phyloP scores from a whole-genome alignment of 176 grass and related monocot genomes.

The Aechmea fasciata region DNA sequence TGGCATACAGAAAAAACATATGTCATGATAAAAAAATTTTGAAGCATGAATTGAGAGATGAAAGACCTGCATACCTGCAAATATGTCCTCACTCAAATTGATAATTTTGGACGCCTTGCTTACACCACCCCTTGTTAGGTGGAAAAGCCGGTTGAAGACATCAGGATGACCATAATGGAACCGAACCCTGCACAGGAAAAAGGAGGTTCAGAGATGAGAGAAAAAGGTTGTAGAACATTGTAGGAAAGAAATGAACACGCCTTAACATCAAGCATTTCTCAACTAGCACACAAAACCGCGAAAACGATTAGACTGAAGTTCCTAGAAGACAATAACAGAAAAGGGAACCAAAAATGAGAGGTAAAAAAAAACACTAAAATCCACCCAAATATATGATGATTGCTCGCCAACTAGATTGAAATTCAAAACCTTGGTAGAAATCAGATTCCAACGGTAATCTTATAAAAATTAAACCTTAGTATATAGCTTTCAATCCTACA shows the following conservation, averaged over 20 bases:
- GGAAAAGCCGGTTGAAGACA: conserved; percentile 90
- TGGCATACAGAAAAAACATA: conserved; percentile 20
- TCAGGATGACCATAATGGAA: conserved; percentile 99
- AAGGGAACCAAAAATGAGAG: too few relatives aligned
- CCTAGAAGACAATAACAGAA: too few relatives aligned
- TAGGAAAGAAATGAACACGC: too few relatives aligned
- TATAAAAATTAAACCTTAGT: background rate
- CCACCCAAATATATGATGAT: too few relatives aligned
- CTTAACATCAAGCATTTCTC: too few relatives aligned
- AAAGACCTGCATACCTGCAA: conserved; percentile 44
- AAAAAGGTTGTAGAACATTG: too few relatives aligned
- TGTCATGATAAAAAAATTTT: background rate
- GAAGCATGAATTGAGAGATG: background rate
- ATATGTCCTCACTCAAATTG: conserved; percentile 98
- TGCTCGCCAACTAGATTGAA: background rate
- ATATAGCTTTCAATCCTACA: background rate
- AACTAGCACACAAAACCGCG: too few relatives aligned
- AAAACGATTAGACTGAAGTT: too few relatives aligned
- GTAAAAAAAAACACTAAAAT: too few relatives aligned
- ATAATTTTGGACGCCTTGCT: conserved; percentile 95
- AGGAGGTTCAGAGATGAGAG: background rate
- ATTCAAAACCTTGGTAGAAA: background rate
- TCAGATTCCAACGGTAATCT: background rate
- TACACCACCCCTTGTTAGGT: conserved; percentile 88
- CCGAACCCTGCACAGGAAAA: conserved; percentile 44